Base-by-base conservation (phyloP, 495 filamentous ascomycete species). In the Penicillium bialowiezense region DNA sequence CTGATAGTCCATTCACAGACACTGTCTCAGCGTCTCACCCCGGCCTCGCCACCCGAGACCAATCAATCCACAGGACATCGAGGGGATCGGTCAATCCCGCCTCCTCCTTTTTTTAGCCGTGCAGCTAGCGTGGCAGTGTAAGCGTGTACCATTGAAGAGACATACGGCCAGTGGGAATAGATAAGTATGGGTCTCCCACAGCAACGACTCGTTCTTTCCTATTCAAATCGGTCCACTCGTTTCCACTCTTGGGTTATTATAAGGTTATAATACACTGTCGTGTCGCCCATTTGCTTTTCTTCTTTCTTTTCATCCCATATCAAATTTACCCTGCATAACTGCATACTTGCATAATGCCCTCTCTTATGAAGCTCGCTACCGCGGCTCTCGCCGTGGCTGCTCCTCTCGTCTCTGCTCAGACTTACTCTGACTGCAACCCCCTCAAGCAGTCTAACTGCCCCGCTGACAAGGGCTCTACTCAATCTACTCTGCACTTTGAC, bases 401-500 rank as follows among this genome's bases (percentile, higher is more conserved):
- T 24, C 69, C 73, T 20, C 41, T 68, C 13, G 57, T 54, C 29
- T 58, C 67, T 28, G 74, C 75, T n/a, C 75, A 79, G 62, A 73
- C 75, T 26, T 77, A 56, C 55, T 70, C 66, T 9, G 51, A 67
- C 43, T 77, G 74, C 58, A 69, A 75, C 49, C 72, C 74, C 2
- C 43, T 70, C 12, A 51, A 73, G 40, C 59, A 65, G 61, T 59
- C 41, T 12, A 53, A 58, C 26, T 90, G 87, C 62, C 76, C 82
- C 5, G 56, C 80, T 31, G 70, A 89, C 63, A 72, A 74, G 12
- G 88, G 82, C 44, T 68, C 89, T 26, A 73, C 75, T 29, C 74
- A 72, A 35, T 65, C 63, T 21, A 58, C 67, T 52, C 78, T 77
- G 61, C 75, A 67, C 50, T 72, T 80, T 58, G 86, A 91, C 69